Evolutionary conservation across 1,139 yeast genomes (phyloP).

Genomic region (Candida sojae): DNA sequence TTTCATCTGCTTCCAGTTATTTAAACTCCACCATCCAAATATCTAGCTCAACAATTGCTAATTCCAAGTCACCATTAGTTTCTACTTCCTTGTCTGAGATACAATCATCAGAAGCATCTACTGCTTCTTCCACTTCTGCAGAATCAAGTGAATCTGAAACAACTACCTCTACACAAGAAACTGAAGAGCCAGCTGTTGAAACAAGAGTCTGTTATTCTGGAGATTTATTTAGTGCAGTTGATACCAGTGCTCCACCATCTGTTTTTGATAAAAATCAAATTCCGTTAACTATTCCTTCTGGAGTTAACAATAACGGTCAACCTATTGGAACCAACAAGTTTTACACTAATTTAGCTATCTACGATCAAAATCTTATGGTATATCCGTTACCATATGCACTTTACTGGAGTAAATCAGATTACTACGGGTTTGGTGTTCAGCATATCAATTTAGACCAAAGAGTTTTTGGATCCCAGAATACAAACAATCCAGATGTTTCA

Average conservation of each 20-base stretch:
- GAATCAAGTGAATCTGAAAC: conserved; percentile 1
- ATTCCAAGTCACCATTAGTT: background rate
- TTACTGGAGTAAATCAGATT: conserved; percentile 51
- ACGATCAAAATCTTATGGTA: conserved; percentile 58
- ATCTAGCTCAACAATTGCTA: background rate
- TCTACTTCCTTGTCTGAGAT: background rate
- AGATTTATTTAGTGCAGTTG: conserved; percentile 52
- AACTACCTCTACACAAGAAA: background rate
- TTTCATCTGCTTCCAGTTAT: background rate
- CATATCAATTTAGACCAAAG: conserved; percentile 60
- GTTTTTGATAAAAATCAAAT: conserved; percentile 50
- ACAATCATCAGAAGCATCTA: background rate
- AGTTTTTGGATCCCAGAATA: conserved; percentile 61
- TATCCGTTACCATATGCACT: conserved; percentile 86
- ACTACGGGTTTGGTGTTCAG: conserved; percentile 67
- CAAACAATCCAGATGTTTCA: conserved; percentile 20
- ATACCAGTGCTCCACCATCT: conserved; percentile 48
- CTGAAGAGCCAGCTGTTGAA: background rate
- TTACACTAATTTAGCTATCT: conserved; percentile 76
- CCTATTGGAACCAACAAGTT: conserved; percentile 84
- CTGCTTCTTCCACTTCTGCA: conserved; percentile 1
- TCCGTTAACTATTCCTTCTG: conserved; percentile 52
- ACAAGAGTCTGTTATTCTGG: conserved; percentile 23
- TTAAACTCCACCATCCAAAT: background rate
- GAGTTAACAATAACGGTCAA: conserved; percentile 42